phyloP scores from a whole-genome alignment of 768 basidiomycete genomes.

The Tulasnella sp. region DNA sequence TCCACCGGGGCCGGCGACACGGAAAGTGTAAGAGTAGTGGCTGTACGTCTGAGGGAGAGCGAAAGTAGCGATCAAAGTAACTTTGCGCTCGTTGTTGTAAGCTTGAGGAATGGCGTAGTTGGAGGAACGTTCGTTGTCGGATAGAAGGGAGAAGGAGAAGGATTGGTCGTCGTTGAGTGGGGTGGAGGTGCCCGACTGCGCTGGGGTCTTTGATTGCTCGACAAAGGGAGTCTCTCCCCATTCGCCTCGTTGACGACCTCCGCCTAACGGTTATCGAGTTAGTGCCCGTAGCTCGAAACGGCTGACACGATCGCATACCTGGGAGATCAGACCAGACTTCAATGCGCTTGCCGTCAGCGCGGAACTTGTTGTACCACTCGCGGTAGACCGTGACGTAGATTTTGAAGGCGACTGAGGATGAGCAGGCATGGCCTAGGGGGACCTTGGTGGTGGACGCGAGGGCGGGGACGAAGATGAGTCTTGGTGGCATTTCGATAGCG shows the following conservation, averaged over 20 bases:
- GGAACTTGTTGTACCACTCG: conserved; percentile 2
- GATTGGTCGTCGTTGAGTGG: neutral
- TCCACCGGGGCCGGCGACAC: conserved; percentile 2
- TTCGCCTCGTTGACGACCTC: neutral
- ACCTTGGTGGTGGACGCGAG: conserved; percentile 6
- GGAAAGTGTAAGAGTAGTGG: conserved; percentile 11
- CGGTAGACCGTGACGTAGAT: neutral
- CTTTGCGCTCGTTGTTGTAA: neutral
- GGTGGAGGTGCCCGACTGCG: neutral
- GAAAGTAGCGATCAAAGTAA: conserved; percentile 6
- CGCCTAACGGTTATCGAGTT: neutral
- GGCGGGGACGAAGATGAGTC: conserved; percentile 7
- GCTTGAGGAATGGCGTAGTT: neutral
- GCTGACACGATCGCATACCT: neutral
- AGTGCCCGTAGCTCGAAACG: neutral
- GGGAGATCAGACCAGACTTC: conserved; percentile 12
- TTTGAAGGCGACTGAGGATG: neutral
- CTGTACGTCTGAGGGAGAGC: neutral
- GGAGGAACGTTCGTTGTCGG: neutral
- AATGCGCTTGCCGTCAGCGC: conserved; percentile 3
- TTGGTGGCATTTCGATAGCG: conserved; percentile 3
- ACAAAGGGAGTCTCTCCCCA: conserved; percentile 10
- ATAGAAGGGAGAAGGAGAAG: conserved; percentile 5
- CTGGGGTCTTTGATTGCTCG: neutral
- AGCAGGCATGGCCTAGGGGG: conserved; percentile 7